Conservation (phyloP, 2,329 filamentous ascomycete species). For the Fusarium sambucinum region DNA sequence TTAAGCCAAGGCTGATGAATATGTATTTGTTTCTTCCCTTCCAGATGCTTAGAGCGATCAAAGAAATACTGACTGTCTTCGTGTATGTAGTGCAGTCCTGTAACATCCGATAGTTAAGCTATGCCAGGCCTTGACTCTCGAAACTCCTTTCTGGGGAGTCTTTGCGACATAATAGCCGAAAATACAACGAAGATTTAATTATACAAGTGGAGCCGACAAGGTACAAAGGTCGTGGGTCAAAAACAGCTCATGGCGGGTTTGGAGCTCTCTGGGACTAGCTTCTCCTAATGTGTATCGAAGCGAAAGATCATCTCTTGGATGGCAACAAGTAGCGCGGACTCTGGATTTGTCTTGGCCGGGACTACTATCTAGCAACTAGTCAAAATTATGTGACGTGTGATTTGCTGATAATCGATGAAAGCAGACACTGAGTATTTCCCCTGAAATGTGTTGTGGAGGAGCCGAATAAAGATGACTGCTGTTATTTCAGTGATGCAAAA, state of each 20-base stretch:
- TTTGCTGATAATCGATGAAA: slow-evolving; percentile 23
- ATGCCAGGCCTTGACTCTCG: slow-evolving; percentile 5
- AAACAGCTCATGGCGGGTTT: slow-evolving; percentile 37
- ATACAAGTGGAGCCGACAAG: slow-evolving; percentile 33
- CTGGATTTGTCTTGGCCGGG: slow-evolving; percentile 35
- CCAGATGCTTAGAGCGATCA: slow-evolving; percentile 17
- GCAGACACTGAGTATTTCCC: slow-evolving; percentile 21
- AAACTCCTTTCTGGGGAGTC: slow-evolving; percentile 11
- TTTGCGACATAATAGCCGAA: slow-evolving; percentile 19
- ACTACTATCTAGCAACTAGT: slow-evolving; percentile 40
- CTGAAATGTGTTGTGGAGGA: slow-evolving; percentile 14
- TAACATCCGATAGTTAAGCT: slow-evolving; percentile 1
- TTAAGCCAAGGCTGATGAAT: slow-evolving; percentile 7
- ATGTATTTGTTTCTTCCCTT: slow-evolving; percentile 28
- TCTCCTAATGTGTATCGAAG: slow-evolving; percentile 17
- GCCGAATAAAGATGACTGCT: neutral
- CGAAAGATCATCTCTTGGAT: slow-evolving; percentile 34
- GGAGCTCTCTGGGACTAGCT: slow-evolving; percentile 28
- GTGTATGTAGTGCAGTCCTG: neutral
- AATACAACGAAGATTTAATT: slow-evolving; percentile 28
- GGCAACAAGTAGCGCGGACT: slow-evolving; percentile 21
- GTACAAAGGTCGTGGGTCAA: slow-evolving; percentile 24
- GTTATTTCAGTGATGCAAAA: neutral
- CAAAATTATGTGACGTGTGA: slow-evolving; percentile 28
- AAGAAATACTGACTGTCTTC: neutral